A percentile compares a stretch with the other conserved stretches of the same genome.
Evolutionary conservation across 805 yeast genomes (phyloP).

Genomic region (Schwanniomyces polymorphus): DNA sequence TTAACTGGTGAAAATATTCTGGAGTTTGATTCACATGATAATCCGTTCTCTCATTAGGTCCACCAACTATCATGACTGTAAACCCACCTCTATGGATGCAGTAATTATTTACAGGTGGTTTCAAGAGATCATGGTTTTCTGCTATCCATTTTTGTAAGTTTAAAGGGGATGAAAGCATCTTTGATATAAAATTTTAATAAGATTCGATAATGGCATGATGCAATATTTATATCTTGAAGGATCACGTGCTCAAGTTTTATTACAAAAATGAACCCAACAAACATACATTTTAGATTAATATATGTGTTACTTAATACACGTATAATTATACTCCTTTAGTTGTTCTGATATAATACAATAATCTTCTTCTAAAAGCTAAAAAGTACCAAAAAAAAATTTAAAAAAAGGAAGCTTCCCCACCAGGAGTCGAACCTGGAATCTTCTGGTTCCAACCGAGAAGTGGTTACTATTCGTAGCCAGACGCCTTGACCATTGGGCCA

Average conservation of each 20-base stretch:
- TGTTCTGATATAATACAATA: no score
- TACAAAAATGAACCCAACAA: no score
- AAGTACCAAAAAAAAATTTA: no score
- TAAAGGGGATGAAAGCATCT: conserved; percentile 65
- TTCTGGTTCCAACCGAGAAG: conserved; percentile 46
- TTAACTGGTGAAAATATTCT: conserved; percentile 86
- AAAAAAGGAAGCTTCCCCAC: conserved; percentile 50
- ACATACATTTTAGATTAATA: not conserved
- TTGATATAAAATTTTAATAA: not conserved
- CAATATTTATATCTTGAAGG: no score
- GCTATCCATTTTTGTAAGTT: conserved; percentile 78
- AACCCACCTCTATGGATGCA: conserved; percentile 90
- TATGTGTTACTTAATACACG: not conserved
- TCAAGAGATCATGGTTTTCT: conserved; percentile 71
- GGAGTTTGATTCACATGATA: conserved; percentile 94
- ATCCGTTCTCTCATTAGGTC: conserved; percentile 92
- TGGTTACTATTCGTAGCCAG: conserved; percentile 46
- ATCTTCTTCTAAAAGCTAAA: no score
- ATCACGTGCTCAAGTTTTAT: no score
- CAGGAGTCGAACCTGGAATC: conserved; percentile 60
- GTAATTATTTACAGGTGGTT: conserved; percentile 91
- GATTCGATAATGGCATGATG: not conserved
- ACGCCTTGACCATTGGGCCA: conserved; percentile 56
- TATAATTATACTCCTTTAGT: not conserved
- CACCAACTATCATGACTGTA: conserved; percentile 94